Conservation (phyloP, 768 basidiomycete genomes). For the Gyrodon lividus region DNA sequence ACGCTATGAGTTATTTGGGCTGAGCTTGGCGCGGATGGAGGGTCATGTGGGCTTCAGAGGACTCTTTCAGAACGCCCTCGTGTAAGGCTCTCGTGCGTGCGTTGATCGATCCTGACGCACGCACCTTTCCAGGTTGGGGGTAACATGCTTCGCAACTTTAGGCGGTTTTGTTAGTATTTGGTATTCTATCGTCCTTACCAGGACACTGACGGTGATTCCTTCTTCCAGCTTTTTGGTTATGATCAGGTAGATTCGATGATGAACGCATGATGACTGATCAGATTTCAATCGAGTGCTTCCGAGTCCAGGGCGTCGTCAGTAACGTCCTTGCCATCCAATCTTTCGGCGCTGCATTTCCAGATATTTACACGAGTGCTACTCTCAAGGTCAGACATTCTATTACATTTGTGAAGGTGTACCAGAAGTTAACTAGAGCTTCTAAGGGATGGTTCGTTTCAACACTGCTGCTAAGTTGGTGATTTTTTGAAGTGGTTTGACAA, state of each 20-base stretch:
- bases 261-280: neutral
- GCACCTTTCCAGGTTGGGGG: conserved; percentile 23
- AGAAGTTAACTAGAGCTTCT: neutral
- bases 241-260: conserved; percentile 21
- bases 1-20: neutral
- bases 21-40: conserved; percentile 16
- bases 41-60: conserved; percentile 26
- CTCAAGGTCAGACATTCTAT: conserved; percentile 21
- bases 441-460: conserved; percentile 34
- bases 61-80: conserved; percentile 26
- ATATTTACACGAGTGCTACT: conserved; percentile 25
- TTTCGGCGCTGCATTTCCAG: conserved; percentile 33
- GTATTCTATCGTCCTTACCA: neutral
- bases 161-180: conserved; percentile 30
- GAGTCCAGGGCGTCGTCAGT: conserved; percentile 33
- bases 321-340: conserved; percentile 34
- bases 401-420: neutral
- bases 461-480: conserved; percentile 25
- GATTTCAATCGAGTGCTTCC: neutral
- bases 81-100: conserved; percentile 18
- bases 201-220: neutral
- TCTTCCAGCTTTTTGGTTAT: conserved; percentile 30
- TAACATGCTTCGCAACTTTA: conserved; percentile 32
- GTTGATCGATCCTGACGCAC: neutral
- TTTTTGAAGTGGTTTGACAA: neutral